Percentiles rank a stretch among this genome's conserved stretches.
Evolutionary conservation across 768 basidiomycete species (phyloP).

Genomic region (Termitomyces sp.): DNA sequence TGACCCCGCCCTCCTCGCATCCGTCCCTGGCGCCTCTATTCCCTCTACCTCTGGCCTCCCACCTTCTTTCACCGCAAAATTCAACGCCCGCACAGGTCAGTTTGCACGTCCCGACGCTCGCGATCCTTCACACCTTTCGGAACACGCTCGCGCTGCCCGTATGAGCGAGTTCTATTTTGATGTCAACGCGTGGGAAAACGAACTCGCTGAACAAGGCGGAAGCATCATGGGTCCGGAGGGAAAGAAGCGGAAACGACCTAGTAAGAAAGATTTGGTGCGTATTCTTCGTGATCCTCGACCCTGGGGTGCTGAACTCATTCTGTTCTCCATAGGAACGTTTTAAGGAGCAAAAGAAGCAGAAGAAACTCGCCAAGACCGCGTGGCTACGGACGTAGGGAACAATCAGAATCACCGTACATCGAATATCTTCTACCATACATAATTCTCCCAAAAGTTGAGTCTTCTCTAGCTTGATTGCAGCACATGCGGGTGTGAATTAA

Average conservation of each 20-base stretch:
- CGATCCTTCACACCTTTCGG: slow-evolving; percentile 73
- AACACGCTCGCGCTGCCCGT: slow-evolving; percentile 77
- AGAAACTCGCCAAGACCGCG: slow-evolving; percentile 87
- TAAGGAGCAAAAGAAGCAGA: slow-evolving; percentile 76
- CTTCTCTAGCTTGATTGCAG: neutral
- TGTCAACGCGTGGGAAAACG: slow-evolving; percentile 73
- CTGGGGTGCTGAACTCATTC: slow-evolving; percentile 13
- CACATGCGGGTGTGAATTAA: neutral
- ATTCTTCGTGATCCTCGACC: neutral
- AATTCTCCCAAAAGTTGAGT: neutral
- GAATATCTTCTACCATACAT: neutral
- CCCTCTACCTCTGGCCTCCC: slow-evolving; percentile 34
- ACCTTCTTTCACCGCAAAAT: slow-evolving; percentile 63
- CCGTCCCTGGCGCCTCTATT: slow-evolving; percentile 24
- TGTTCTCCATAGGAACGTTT: slow-evolving; percentile 63
- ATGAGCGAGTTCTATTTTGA: slow-evolving; percentile 92
- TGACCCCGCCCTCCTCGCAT: slow-evolving; percentile 65
- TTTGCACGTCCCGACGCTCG: slow-evolving; percentile 68
- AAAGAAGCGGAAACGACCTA: slow-evolving; percentile 75
- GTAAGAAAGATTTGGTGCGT: slow-evolving; percentile 83
- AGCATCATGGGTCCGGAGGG: slow-evolving; percentile 40
- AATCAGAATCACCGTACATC: neutral
- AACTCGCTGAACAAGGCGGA: slow-evolving; percentile 51
- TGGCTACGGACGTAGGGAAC: slow-evolving; percentile 67
- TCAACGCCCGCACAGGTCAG: slow-evolving; percentile 79